Percentiles rank a stretch among this genome's conserved stretches.
These are phyloP conservation scores for Sugiyamaella americana DNA, from an alignment of 805 yeast species.

Conservation along the genomic window DNA sequence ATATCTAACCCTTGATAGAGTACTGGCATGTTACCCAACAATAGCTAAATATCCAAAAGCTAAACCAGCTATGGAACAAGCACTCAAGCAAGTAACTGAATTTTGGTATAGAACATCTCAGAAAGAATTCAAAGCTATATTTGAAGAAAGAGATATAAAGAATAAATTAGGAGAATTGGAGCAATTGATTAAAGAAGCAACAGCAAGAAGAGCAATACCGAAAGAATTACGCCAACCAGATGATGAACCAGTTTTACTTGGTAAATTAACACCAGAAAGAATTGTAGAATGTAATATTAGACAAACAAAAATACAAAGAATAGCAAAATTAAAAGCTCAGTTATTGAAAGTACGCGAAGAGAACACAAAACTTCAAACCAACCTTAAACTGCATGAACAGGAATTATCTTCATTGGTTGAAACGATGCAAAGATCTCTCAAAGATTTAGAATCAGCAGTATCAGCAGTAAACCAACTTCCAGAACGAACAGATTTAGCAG, in stretches of 20 bases:
- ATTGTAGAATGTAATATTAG: slow-evolving; percentile 27
- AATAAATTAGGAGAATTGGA: slow-evolving; percentile 36
- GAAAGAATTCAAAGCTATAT: slow-evolving; percentile 50
- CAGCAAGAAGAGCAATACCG: neutral
- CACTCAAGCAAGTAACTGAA: slow-evolving; percentile 46
- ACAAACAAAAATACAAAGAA: slow-evolving; percentile 20
- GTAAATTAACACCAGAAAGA: slow-evolving; percentile 28
- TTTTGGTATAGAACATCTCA: slow-evolving; percentile 44
- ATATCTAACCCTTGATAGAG: slow-evolving; percentile 45
- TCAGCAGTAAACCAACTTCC: slow-evolving; percentile 12
- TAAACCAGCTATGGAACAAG: slow-evolving; percentile 39
- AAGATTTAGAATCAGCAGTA: slow-evolving; percentile 11
- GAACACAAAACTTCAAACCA: slow-evolving; percentile 10
- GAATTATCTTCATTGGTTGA: neutral
- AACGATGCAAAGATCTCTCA: slow-evolving; percentile 2
- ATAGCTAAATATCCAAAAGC: slow-evolving; percentile 45
- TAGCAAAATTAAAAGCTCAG: slow-evolving; percentile 16
- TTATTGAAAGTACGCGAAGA: slow-evolving; percentile 2
- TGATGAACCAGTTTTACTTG: slow-evolving; percentile 22
- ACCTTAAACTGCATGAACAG: slow-evolving; percentile 1
- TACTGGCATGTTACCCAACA: slow-evolving; percentile 49
- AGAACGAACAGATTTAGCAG: slow-evolving; percentile 9
- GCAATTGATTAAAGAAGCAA: slow-evolving; percentile 35
- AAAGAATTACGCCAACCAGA: slow-evolving; percentile 1
- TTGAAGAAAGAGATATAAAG: slow-evolving; percentile 40